Percentiles rank a stretch among this genome's conserved stretches.
These are phyloP conservation scores for Lactifluus volemus DNA, from an alignment of 768 basidiomycete genomes.

Conservation along the genomic window DNA sequence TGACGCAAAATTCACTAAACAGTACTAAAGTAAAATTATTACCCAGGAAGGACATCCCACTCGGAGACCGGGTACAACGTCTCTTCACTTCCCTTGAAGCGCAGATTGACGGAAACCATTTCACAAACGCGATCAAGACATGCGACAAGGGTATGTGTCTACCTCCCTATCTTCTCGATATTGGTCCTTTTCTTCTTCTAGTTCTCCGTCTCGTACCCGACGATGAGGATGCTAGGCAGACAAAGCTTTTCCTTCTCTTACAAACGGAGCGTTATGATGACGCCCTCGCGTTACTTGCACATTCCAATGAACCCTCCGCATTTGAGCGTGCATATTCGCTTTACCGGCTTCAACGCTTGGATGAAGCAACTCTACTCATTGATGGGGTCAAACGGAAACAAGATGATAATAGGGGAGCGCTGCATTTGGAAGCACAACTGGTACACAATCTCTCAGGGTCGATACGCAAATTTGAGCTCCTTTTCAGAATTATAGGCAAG, in stretches of 20 bases:
- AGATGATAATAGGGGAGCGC: slow-evolving; percentile 45
- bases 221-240: slow-evolving; percentile 67
- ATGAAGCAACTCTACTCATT: slow-evolving; percentile 52
- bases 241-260: slow-evolving; percentile 79
- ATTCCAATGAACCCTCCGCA: slow-evolving; percentile 24
- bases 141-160: slow-evolving; percentile 74
- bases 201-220: slow-evolving; percentile 62
- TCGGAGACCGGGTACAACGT: slow-evolving; percentile 37
- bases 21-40: slow-evolving; percentile 21
- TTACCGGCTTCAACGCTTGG: slow-evolving; percentile 74
- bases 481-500: slow-evolving; percentile 65
- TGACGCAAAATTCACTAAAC: slow-evolving; percentile 1
- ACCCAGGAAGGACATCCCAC: slow-evolving; percentile 27
- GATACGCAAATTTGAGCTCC: slow-evolving; percentile 15
- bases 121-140: slow-evolving; percentile 79
- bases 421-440: slow-evolving; percentile 83
- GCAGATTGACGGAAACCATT: slow-evolving; percentile 86
- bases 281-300: slow-evolving; percentile 55
- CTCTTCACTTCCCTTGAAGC: slow-evolving; percentile 74
- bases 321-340: slow-evolving; percentile 79
- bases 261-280: slow-evolving; percentile 76
- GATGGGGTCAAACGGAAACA: slow-evolving; percentile 35
- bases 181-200: slow-evolving; percentile 24
- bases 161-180: neutral
- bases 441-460: slow-evolving; percentile 36